These are phyloP conservation scores for Mortierella sp. DNA, from an alignment of 371 early-diverging fungal genomes.

Conservation along the genomic window DNA sequence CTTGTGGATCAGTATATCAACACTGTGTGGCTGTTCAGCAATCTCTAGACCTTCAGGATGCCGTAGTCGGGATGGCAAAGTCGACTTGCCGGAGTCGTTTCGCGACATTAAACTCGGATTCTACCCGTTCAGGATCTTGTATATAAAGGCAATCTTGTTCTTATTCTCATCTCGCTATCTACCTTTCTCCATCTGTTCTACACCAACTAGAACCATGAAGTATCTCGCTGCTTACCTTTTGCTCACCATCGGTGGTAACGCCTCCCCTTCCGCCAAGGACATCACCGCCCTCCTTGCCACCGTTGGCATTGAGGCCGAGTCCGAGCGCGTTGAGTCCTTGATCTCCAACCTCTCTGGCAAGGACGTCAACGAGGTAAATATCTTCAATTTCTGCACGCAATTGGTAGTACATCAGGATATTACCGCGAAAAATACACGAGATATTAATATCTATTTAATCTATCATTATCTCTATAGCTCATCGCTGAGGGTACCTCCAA, in stretches of 20 bases:
- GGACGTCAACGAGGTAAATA: constrained; percentile 80
- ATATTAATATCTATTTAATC: neutral
- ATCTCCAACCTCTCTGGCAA: constrained; percentile 90
- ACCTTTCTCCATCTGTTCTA: neutral
- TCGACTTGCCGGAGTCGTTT: constrained; percentile 21
- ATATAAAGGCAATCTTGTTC: constrained; percentile 4
- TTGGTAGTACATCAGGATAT: neutral
- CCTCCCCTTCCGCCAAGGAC: constrained; percentile 83
- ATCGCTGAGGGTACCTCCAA: constrained; percentile 93
- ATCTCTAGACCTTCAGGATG: neutral
- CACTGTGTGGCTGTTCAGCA: neutral
- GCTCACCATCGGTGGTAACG: constrained; percentile 91
- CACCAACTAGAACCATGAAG: constrained; percentile 79
- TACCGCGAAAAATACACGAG: no score
- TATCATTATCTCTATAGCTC: constrained; percentile 59
- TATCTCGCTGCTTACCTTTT: constrained; percentile 98
- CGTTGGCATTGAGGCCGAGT: constrained; percentile 94
- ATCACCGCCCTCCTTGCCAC: constrained; percentile 90
- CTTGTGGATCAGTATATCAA: neutral
- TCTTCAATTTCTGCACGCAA: constrained; percentile 3
- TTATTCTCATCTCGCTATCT: neutral
- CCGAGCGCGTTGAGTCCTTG: constrained; percentile 82
- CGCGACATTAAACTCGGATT: neutral
- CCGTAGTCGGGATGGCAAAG: constrained; percentile 16
- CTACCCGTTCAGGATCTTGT: neutral